Conservation (phyloP, 208 protist genomes). For the Wallacemonas sp. region DNA sequence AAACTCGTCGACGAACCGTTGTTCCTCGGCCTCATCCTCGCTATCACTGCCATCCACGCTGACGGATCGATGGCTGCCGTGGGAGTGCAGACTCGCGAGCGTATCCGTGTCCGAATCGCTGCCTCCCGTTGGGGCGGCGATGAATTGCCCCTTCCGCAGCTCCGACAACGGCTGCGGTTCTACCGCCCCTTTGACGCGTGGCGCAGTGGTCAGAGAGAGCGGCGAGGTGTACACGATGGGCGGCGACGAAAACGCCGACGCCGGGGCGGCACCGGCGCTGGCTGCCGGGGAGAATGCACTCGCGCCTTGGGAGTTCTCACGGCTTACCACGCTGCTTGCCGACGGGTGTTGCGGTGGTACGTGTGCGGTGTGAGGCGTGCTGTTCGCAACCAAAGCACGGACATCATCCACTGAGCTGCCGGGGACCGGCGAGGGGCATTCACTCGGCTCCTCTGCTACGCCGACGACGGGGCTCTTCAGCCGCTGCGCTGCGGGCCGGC, state of each 20-base stretch:
- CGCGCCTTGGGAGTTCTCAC: no score
- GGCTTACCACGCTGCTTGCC: no score
- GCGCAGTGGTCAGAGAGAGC: not conserved
- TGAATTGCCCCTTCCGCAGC: conserved; percentile 33
- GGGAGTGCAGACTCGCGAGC: not conserved
- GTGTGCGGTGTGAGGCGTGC: no score
- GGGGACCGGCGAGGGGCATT: not conserved
- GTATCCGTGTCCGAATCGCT: conserved; percentile 57
- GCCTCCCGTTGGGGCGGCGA: conserved; percentile 39
- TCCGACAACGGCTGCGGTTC: conserved; percentile 20
- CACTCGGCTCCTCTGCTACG: not conserved
- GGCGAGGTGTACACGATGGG: conserved; percentile 2
- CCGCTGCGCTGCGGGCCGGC: not conserved
- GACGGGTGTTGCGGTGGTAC: no score
- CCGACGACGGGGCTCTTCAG: not conserved
- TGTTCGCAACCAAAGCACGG: no score
- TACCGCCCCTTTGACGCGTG: conserved; percentile 15
- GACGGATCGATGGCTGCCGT: not conserved
- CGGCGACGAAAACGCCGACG: no score
- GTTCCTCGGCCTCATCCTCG: conserved; percentile 57
- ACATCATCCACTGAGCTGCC: not conserved
- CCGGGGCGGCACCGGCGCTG: no score
- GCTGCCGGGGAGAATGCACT: no score
- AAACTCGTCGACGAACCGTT: conserved; percentile 88
- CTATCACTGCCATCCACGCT: conserved; percentile 11